Evolutionary conservation across 1,284 basidiomycete genomes (phyloP), one percentile per base, ranked within the genome.

Genomic region (Somion occarium): DNA sequence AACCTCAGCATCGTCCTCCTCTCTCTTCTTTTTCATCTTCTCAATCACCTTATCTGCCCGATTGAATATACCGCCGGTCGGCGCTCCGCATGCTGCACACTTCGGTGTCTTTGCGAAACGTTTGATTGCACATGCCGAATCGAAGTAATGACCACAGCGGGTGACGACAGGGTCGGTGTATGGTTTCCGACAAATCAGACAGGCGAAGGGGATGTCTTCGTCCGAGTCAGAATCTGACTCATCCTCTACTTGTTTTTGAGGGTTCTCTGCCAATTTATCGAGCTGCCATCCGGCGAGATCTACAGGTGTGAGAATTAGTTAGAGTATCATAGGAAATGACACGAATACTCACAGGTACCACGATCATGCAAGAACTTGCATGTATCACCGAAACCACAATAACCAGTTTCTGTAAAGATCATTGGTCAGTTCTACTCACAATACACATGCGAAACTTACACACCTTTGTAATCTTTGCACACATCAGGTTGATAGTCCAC

Each of bases 231-330:
- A 75, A 46, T 82, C 83, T 27, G 73, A 78, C 55, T 70, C 75
- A 57, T 79, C 83, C 53, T 75, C 80, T n/a, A 70, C 79, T 55
- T 81, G 72, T 64, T 76, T 79, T 61, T 75, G 73, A 2, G 86
- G 72, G 59, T 80, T 82, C 56, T 81, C 87, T n/a, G 82, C 85
- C 51, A 88, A 72, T 66, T 88, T 86, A 74, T 98, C 95, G 49
- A 99, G 79, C 71, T 99, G 96, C 97, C 97, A 99, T 41, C 97
- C 97, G 9, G 91, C 89, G 26, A 99, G 83, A 71, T 99, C 98
- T 88, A 69, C 64, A 59, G 65, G 44, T 38, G 49, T 47, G 38
- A 44, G 20, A 41, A 24, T 19, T 13, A 22, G 46, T 53, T 22
- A 52, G 56, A 3, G 20, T 20, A 37, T 42, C 26, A 39, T 19